A percentile compares a stretch with the other conserved stretches of the same genome.
Conservation (phyloP, 116 monocot genomes). For the Papilionanthe hybrid region DNA sequence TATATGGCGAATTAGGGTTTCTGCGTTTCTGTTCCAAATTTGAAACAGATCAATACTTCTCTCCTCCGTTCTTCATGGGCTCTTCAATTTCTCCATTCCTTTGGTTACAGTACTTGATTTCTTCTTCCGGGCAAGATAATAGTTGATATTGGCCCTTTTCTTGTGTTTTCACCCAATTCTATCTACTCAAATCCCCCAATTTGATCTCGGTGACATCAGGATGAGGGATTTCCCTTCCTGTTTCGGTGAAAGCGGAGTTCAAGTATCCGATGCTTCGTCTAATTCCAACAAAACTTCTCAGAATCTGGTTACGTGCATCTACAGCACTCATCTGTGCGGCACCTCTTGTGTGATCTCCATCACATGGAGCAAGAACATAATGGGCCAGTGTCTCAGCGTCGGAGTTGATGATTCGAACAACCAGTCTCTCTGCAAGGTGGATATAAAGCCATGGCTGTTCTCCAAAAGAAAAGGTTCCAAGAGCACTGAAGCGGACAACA, state of each 20-base stretch:
- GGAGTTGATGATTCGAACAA: slow-evolving; percentile 39
- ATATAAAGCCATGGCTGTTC: slow-evolving; percentile 74
- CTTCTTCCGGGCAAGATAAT: neutral
- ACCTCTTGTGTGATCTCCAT: slow-evolving; percentile 32
- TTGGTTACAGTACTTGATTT: neutral
- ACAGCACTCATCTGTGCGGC: slow-evolving; percentile 33
- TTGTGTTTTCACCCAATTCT: neutral
- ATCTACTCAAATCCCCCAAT: neutral
- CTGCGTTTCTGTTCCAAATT: neutral
- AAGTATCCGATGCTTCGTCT: slow-evolving; percentile 55
- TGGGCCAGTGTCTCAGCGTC: slow-evolving; percentile 69
- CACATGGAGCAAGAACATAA: slow-evolving; percentile 60
- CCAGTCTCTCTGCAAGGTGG: slow-evolving; percentile 47
- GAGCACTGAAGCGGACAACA: slow-evolving; percentile 21
- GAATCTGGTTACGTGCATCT: slow-evolving; percentile 62
- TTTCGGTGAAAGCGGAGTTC: slow-evolving; percentile 79
- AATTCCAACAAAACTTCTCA: slow-evolving; percentile 29
- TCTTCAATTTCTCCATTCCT: neutral
- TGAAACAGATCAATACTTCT: too few species aligned
- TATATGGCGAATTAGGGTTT: neutral
- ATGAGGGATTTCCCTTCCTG: slow-evolving; percentile 95
- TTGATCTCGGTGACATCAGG: slow-evolving; percentile 1
- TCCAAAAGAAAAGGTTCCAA: slow-evolving; percentile 72
- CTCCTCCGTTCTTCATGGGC: neutral
- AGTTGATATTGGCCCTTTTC: neutral